Percentiles rank a stretch among this genome's conserved stretches.
Conservation (phyloP, 1,284 basidiomycete species). For the Marasmius sp. region DNA sequence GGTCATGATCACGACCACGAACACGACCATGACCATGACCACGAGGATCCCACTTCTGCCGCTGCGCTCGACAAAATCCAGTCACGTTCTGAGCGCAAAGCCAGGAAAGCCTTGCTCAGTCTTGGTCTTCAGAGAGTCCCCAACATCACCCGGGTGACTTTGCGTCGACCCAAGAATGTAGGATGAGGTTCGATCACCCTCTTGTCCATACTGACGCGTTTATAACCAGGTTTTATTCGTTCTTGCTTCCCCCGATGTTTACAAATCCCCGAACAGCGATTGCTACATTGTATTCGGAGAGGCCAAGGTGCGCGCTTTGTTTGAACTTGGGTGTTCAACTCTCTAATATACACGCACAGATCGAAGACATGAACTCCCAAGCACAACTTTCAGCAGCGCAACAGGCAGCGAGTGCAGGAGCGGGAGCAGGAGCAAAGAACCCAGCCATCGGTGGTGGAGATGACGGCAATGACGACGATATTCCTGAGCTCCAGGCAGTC, state of each 20-base stretch:
- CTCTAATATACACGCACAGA: conserved; percentile 38
- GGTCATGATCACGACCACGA: conserved; percentile 62
- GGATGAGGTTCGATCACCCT: conserved; percentile 23
- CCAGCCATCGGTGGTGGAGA: conserved; percentile 39
- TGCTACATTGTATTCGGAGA: conserved; percentile 99
- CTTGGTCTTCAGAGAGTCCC: conserved; percentile 91
- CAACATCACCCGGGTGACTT: conserved; percentile 93
- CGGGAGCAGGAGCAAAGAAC: conserved; percentile 42
- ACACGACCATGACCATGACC: conserved; percentile 52
- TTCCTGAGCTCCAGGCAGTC: conserved; percentile 78
- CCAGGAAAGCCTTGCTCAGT: conserved; percentile 83
- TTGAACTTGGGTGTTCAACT: background rate
- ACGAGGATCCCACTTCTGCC: conserved; percentile 79
- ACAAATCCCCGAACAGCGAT: conserved; percentile 96
- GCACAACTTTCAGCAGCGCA: conserved; percentile 85
- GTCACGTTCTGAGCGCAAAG: conserved; percentile 89
- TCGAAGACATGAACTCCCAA: conserved; percentile 89
- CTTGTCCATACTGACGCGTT: background rate
- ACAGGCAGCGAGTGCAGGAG: conserved; percentile 67
- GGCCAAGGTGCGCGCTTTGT: conserved; percentile 71
- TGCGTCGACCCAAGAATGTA: conserved; percentile 93
- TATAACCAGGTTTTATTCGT: conserved; percentile 81
- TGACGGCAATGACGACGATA: conserved; percentile 67
- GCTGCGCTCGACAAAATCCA: conserved; percentile 91
- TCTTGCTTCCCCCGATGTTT: conserved; percentile 92